Evolutionary conservation across 2,329 filamentous ascomycete species (phyloP).

Genomic region (Magnaporthiopsis incrustans): DNA sequence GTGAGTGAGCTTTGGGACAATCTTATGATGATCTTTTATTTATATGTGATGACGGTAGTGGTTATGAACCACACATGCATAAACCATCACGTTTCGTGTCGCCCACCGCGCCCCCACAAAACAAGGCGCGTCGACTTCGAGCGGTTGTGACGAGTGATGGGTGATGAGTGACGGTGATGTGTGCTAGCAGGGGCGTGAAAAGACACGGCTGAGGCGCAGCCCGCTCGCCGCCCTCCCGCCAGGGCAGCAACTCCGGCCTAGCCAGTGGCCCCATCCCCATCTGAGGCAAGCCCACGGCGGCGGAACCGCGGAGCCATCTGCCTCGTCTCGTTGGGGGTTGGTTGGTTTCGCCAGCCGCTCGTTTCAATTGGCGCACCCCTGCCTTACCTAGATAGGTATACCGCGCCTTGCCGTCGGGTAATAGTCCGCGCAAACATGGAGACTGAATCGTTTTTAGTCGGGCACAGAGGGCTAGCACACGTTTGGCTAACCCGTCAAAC

Average conservation of each 20-base stretch:
- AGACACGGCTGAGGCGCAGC: not conserved
- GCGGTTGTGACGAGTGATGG: no score
- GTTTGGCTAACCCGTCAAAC: no score
- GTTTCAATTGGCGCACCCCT: not conserved
- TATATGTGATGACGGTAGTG: not conserved
- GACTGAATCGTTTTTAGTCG: not conserved
- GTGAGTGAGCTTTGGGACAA: not conserved
- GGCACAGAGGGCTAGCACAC: not conserved
- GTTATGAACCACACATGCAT: not conserved
- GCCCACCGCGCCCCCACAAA: not conserved
- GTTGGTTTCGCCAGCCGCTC: not conserved
- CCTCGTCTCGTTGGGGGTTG: not conserved
- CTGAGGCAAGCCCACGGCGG: not conserved
- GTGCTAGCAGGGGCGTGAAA: not conserved
- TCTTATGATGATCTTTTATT: not conserved
- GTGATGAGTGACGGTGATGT: no score
- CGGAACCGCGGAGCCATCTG: not conserved
- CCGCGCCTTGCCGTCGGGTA: no score
- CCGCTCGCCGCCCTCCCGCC: not conserved
- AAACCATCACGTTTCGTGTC: no score
- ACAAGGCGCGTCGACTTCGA: not conserved
- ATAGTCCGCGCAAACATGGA: no score
- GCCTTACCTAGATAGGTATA: no score
- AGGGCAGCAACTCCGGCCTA: not conserved
- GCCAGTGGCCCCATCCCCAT: not conserved